Evolutionary conservation across 2,329 filamentous ascomycete genomes (phyloP).

Genomic region (Gaeumannomyces tritici): DNA sequence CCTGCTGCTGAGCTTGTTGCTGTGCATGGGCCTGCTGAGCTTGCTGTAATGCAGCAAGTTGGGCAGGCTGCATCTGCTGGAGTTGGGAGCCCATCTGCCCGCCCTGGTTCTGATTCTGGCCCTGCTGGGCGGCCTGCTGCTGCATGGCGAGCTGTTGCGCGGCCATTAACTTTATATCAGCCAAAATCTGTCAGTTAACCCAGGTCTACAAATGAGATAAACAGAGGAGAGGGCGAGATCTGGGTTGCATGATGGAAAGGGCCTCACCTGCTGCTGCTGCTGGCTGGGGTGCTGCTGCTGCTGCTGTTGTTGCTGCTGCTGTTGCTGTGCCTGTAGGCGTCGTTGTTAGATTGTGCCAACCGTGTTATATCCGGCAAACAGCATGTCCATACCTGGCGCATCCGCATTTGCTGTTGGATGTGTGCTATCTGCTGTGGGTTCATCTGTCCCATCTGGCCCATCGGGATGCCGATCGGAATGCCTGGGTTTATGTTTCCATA

Average conservation of each 20-base stretch:
- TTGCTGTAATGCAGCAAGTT: constrained; percentile 22
- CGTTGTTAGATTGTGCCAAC: neutral
- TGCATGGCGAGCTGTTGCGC: constrained; percentile 38
- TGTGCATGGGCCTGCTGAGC: constrained; percentile 19
- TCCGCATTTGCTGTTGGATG: constrained; percentile 18
- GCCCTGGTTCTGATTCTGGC: constrained; percentile 34
- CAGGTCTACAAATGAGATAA: neutral
- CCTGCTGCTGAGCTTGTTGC: constrained; percentile 15
- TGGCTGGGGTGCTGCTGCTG: neutral
- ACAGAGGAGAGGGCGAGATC: no score
- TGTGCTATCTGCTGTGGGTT: constrained; percentile 26
- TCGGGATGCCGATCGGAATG: constrained; percentile 42
- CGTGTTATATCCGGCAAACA: neutral
- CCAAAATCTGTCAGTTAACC: neutral
- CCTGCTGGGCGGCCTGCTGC: constrained; percentile 32
- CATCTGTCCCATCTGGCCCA: constrained; percentile 31
- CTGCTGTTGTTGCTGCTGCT: constrained; percentile 10
- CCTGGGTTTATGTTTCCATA: constrained; percentile 21
- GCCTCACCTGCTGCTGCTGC: constrained; percentile 9
- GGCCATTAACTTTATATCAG: constrained; percentile 26
- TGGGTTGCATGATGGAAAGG: neutral
- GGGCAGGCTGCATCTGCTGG: constrained; percentile 34
- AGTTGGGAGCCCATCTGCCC: constrained; percentile 36
- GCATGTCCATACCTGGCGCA: constrained; percentile 10
- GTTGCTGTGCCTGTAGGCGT: neutral